Base-by-base conservation (phyloP, 352 stramenopile genomes). In the Phytophthora megakarya region DNA sequence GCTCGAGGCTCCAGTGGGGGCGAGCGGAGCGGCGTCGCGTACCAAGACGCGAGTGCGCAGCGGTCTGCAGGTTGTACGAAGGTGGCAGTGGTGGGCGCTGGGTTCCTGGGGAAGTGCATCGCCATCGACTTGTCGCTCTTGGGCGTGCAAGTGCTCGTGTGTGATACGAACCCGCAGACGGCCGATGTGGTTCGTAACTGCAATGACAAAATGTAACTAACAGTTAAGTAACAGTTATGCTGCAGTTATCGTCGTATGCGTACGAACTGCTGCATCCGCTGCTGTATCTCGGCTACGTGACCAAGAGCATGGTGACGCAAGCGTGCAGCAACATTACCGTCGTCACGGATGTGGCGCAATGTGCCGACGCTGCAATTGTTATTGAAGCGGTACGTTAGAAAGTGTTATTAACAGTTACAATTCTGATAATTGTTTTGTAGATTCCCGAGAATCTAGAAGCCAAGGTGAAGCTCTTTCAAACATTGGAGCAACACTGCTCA, bases 271-370 rank as follows among this genome's bases (percentile, higher is more conserved):
- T 92, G 42, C 84, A 86, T 38, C 83, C 83, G 52, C 67, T 92
- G 65, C 65, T 88, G 54, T 80, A 88, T 52, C 72, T 92, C 18
- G 83, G 83, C 23, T 92, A 90, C 73, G 81, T 90, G 23, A 88
- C 81, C 64, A 87, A 90, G 72, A 81, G 73, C 59, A 89, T 92
- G 79, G 60, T 89, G 47, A 88, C 78, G 11, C 71, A 80, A 22
- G 81, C 79, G 0, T 87, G 79, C 58, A 46, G 62, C 19, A 78
- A 82, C 66, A 73, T 90, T 53, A 70, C 65, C 19, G 52, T 84
- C 10, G 81, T 84, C 26, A 51, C 38, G 15, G 70, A 83, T n/a
- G 39, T 92, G 11, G 50, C 67, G 11, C 59, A 86, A n/a, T 86
- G 81, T 39, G 73, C 75, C 10, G 61, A 76, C 43, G 79, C 72